Percentiles rank a stretch among this genome's conserved stretches.
Evolutionary conservation across 306 rosid species (phyloP).

Genomic region (Aeschynomene evenia): DNA sequence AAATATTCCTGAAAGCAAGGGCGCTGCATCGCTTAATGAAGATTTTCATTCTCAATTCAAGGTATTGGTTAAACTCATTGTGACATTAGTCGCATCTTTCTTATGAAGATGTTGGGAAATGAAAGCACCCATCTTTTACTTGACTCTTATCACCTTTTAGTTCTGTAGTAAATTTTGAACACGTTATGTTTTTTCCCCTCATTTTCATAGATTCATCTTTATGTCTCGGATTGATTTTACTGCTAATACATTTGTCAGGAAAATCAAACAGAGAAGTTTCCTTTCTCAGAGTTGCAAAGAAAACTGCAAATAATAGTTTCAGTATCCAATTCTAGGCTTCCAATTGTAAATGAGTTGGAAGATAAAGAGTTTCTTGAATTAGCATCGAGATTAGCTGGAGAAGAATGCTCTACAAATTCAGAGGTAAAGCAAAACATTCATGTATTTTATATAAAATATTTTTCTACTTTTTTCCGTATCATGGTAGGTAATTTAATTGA

Average conservation of each 20-base stretch:
- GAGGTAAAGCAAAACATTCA: slow-evolving; percentile 34
- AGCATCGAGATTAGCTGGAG: slow-evolving; percentile 56
- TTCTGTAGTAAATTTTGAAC: slow-evolving; percentile 5
- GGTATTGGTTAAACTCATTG: slow-evolving; percentile 47
- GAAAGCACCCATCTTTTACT: neutral
- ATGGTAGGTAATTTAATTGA: slow-evolving; percentile 17
- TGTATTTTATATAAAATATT: neutral
- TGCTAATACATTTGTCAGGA: slow-evolving; percentile 45
- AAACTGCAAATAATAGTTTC: slow-evolving; percentile 68
- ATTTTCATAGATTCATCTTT: slow-evolving; percentile 8
- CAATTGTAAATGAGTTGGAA: slow-evolving; percentile 61
- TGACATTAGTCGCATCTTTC: neutral
- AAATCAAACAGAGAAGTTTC: slow-evolving; percentile 52
- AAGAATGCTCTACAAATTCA: slow-evolving; percentile 40
- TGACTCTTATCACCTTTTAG: neutral
- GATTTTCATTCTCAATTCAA: slow-evolving; percentile 49
- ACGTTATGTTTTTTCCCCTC: neutral
- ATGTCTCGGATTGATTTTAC: slow-evolving; percentile 21
- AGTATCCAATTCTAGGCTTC: slow-evolving; percentile 50
- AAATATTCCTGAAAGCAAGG: slow-evolving; percentile 57
- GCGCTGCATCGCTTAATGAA: slow-evolving; percentile 38
- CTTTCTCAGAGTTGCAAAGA: slow-evolving; percentile 61
- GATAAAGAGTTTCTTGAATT: slow-evolving; percentile 77
- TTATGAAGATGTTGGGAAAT: neutral
- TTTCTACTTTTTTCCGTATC: neutral